phyloP scores from a whole-genome alignment of 768 basidiomycete genomes.

The Sarcodon aspratus region DNA sequence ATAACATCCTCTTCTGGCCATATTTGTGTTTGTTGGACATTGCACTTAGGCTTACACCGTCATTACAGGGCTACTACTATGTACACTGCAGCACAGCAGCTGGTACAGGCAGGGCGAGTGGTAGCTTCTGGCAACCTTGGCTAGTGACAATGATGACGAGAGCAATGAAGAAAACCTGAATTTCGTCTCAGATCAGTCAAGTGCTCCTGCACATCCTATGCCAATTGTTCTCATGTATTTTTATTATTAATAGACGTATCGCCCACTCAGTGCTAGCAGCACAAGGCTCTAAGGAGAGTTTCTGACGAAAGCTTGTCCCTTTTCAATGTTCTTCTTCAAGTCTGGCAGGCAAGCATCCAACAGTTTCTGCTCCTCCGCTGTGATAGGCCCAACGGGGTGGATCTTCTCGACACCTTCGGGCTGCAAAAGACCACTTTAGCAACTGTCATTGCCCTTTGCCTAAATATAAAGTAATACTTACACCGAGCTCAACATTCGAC shows the following conservation, averaged over 20 bases:
- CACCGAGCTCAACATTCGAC: slow-evolving; percentile 87
- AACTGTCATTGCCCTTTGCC: neutral
- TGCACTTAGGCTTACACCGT: too few species aligned
- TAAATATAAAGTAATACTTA: slow-evolving; percentile 25
- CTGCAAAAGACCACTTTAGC: slow-evolving; percentile 21
- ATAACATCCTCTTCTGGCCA: too few species aligned
- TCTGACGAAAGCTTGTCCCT: slow-evolving; percentile 72
- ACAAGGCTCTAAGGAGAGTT: slow-evolving; percentile 4
- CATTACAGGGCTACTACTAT: too few species aligned
- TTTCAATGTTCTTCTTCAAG: slow-evolving; percentile 96
- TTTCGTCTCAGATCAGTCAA: neutral
- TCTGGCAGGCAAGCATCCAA: slow-evolving; percentile 83
- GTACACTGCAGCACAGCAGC: too few species aligned
- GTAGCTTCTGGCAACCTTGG: neutral
- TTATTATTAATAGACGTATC: neutral
- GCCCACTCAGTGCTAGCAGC: too few species aligned
- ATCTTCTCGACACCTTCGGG: slow-evolving; percentile 89
- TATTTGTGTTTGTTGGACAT: too few species aligned
- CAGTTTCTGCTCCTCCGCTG: slow-evolving; percentile 76
- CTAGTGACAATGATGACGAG: neutral
- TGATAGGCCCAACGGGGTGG: slow-evolving; percentile 68
- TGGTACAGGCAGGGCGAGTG: neutral
- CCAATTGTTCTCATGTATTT: slow-evolving; percentile 1
- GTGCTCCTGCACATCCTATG: neutral
- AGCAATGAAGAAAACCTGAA: neutral